Conservation (phyloP, 179 eudicot genomes). For the Nepenthes alata region DNA sequence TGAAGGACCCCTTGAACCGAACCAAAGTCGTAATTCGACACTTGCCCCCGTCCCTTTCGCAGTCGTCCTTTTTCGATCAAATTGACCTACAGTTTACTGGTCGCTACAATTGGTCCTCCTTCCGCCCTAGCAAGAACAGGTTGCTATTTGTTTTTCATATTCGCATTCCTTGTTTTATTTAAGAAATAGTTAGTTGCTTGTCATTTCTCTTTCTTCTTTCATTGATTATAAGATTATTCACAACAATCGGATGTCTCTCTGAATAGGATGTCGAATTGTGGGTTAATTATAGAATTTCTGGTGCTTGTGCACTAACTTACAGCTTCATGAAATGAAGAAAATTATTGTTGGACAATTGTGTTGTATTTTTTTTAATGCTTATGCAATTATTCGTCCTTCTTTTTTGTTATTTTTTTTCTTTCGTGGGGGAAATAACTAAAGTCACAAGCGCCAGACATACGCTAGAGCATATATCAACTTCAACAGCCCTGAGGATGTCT, state of each 20-base stretch:
- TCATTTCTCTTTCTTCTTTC: too few relatives aligned
- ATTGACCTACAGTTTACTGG: conserved; percentile 29
- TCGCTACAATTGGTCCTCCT: conserved; percentile 35
- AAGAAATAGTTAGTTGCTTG: background rate
- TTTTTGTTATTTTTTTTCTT: background rate
- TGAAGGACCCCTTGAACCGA: conserved; percentile 37
- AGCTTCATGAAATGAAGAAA: too few relatives aligned
- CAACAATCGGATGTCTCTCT: too few relatives aligned
- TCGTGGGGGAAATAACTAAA: conserved; percentile 20
- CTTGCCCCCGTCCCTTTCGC: conserved; percentile 35
- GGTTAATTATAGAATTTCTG: too few relatives aligned
- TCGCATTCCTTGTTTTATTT: background rate
- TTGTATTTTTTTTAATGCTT: too few relatives aligned
- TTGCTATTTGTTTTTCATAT: background rate
- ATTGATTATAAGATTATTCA: too few relatives aligned
- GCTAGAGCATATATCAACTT: conserved; percentile 76
- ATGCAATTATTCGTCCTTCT: background rate
- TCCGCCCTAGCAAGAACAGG: conserved; percentile 30
- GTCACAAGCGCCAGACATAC: conserved; percentile 53
- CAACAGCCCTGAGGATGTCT: conserved; percentile 63
- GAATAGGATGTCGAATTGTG: too few relatives aligned
- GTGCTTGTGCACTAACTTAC: too few relatives aligned
- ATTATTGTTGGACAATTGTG: too few relatives aligned
- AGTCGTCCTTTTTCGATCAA: conserved; percentile 30
- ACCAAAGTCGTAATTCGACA: conserved; percentile 38